Evolutionary conservation across 805 yeast genomes (phyloP).

Genomic region (Diddensiella transvaalensis): DNA sequence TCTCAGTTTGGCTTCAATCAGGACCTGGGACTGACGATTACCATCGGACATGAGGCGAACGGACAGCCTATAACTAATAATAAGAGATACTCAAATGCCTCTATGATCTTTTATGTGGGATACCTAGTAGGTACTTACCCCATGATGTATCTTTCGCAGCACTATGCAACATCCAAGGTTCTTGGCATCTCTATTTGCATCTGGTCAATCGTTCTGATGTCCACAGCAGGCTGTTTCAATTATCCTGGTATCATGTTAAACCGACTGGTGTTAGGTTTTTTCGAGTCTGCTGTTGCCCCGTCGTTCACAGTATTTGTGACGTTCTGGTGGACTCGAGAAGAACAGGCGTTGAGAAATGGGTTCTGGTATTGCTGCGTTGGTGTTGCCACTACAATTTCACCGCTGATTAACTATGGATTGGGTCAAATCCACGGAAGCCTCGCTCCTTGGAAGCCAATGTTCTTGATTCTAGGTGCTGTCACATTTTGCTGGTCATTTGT

Average conservation of each 20-base stretch:
- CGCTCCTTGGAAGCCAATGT: conserved; percentile 47
- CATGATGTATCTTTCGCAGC: conserved; percentile 39
- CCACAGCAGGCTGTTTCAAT: conserved; percentile 44
- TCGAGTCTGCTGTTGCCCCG: conserved; percentile 55
- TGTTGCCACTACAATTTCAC: conserved; percentile 35
- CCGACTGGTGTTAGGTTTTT: conserved; percentile 48
- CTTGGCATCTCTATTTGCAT: conserved; percentile 17
- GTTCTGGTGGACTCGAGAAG: conserved; percentile 51
- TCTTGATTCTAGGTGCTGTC: conserved; percentile 46
- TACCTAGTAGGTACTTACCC: conserved; percentile 45
- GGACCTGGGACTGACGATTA: conserved; percentile 44
- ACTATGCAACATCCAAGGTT: conserved; percentile 18
- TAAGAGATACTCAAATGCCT: conserved; percentile 45
- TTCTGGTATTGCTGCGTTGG: conserved; percentile 37
- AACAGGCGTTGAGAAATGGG: conserved; percentile 44
- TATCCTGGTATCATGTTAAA: conserved; percentile 45
- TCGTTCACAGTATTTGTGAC: conserved; percentile 52
- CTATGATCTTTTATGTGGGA: conserved; percentile 47
- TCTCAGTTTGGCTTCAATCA: conserved; percentile 47
- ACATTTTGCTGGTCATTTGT: conserved; percentile 39
- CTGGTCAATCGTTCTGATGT: conserved; percentile 37
- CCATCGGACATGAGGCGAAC: conserved; percentile 12
- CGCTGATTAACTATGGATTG: conserved; percentile 44
- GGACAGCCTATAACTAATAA: conserved; percentile 16
- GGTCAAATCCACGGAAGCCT: conserved; percentile 42